Percentiles rank a stretch among this genome's conserved stretches.
Evolutionary conservation across 805 yeast genomes (phyloP).

Genomic region (Yamadazyma insecticola): DNA sequence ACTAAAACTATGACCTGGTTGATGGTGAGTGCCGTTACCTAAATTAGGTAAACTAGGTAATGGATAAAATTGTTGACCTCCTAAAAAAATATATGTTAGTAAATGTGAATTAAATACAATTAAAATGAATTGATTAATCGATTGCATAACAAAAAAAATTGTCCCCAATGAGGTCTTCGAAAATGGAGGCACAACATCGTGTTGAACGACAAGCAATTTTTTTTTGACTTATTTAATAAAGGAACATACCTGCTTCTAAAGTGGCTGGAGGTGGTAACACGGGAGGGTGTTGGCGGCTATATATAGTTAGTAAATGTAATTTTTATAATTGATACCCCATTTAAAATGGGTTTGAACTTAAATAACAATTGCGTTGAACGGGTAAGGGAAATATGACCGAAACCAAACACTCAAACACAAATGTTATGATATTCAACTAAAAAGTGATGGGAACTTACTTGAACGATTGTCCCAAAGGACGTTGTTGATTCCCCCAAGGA

Average conservation of each 20-base stretch:
- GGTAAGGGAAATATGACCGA: neutral
- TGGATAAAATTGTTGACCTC: conserved; percentile 45
- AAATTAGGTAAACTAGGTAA: conserved; percentile 50
- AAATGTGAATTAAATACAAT: no score
- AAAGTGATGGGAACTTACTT: no score
- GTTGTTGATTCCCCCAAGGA: conserved; percentile 39
- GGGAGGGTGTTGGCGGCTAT: conserved; percentile 55
- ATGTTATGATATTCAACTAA: neutral
- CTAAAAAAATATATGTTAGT: conserved; percentile 15
- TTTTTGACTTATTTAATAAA: no score
- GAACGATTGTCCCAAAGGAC: conserved; percentile 39
- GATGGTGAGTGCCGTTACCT: conserved; percentile 37
- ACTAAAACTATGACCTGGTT: conserved; percentile 42
- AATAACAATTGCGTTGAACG: neutral
- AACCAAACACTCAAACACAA: neutral
- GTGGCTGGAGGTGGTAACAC: conserved; percentile 58
- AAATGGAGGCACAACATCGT: no score
- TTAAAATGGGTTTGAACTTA: neutral
- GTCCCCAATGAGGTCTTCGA: no score
- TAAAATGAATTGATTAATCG: no score
- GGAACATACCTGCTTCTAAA: conserved; percentile 44
- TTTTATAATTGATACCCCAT: neutral
- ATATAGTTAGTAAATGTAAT: conserved; percentile 16
- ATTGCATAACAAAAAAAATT: no score
- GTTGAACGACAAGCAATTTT: no score